These are phyloP conservation scores for Graphilbum sp. DNA, from an alignment of 2,329 filamentous ascomycete species.

Conservation along the genomic window DNA sequence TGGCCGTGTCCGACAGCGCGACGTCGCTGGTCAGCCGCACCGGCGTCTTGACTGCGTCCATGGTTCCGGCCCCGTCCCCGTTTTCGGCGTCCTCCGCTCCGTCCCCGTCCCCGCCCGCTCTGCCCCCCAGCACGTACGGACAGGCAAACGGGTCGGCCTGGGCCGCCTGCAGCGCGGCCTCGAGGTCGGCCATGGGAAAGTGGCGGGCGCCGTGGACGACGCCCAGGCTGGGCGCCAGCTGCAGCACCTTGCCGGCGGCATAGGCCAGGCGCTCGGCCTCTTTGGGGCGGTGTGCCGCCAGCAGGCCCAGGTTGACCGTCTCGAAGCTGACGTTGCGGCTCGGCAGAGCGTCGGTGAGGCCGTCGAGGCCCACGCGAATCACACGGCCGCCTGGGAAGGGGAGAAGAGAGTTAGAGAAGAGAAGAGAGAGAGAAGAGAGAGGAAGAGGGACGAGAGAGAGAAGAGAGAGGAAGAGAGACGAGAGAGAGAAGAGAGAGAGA, in stretches of 20 bases:
- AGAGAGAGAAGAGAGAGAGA: neutral
- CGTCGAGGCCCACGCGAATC: constrained; percentile 4
- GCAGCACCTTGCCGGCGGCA: constrained; percentile 4
- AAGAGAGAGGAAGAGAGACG: too few relatives aligned
- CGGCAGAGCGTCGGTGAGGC: neutral
- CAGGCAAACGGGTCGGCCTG: constrained; percentile 1
- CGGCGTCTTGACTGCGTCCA: constrained; percentile 1
- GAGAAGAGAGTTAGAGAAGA: too few relatives aligned
- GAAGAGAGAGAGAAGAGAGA: too few relatives aligned
- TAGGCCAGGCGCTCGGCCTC: constrained; percentile 4
- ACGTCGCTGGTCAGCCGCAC: neutral
- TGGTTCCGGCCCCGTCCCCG: too few relatives aligned
- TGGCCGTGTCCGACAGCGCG: constrained; percentile 13
- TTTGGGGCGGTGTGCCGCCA: constrained; percentile 1
- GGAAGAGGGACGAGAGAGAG: too few relatives aligned
- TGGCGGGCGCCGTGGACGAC: neutral
- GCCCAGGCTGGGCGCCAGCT: constrained; percentile 1
- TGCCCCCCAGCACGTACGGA: neutral
- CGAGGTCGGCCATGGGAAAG: constrained; percentile 5
- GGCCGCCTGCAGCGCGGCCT: neutral
- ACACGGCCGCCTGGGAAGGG: constrained; percentile 6
- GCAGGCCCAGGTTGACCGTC: constrained; percentile 10
- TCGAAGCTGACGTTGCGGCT: constrained; percentile 9
- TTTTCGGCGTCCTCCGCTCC: neutral
- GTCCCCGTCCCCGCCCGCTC: neutral